Conservation (phyloP, 371 early-diverging fungal genomes). For the Zychaea mexicana region DNA sequence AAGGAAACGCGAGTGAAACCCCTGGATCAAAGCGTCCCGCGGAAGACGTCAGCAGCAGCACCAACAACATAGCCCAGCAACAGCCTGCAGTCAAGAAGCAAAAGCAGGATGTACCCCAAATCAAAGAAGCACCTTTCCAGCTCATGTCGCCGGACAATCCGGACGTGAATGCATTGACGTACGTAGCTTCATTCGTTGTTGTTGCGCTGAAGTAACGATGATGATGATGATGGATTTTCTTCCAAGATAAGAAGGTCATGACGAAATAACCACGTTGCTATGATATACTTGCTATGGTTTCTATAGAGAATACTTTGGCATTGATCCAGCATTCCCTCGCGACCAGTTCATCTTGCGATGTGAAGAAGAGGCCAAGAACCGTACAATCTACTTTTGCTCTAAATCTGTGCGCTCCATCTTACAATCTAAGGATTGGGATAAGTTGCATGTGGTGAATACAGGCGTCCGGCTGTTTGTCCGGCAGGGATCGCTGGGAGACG, state of each 20-base stretch:
- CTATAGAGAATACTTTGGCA: conserved; percentile 64
- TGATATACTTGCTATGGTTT: background rate
- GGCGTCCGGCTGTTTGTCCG: conserved; percentile 86
- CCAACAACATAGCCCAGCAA: conserved; percentile 6
- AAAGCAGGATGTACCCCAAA: conserved; percentile 52
- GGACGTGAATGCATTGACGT: conserved; percentile 59
- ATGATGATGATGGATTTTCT: background rate
- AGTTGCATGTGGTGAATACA: conserved; percentile 86
- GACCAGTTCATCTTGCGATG: conserved; percentile 86
- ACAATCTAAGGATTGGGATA: conserved; percentile 60
- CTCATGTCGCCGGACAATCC: conserved; percentile 60
- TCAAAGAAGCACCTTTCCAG: conserved; percentile 79
- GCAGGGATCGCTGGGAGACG: conserved; percentile 57
- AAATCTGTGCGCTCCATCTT: conserved; percentile 73
- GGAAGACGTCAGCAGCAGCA: conserved; percentile 2
- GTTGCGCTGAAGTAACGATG: background rate
- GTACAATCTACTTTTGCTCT: conserved; percentile 83
- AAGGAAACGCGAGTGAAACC: conserved; percentile 12
- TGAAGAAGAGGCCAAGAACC: conserved; percentile 63
- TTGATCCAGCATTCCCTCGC: conserved; percentile 71
- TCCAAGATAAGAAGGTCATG: too few relatives aligned
- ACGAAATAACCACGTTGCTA: too few relatives aligned
- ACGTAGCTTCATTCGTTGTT: background rate
- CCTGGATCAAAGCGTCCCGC: conserved; percentile 2
- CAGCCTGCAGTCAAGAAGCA: conserved; percentile 27